Evolutionary conservation across 192 early-diverging fungal species (phyloP), one percentile per base, ranked within the genome.

Genomic region (Haplosporangium gracile): DNA sequence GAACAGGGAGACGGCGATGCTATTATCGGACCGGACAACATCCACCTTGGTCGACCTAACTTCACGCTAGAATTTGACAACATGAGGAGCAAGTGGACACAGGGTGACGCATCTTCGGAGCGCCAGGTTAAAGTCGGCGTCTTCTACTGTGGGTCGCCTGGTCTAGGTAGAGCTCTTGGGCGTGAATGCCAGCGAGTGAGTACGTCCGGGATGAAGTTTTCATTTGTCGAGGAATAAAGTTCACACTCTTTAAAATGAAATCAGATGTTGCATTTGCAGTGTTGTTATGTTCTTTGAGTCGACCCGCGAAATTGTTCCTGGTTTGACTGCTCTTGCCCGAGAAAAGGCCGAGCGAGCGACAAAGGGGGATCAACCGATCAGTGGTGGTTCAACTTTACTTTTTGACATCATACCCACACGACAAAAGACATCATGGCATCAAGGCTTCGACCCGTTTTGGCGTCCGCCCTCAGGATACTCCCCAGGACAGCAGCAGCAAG

Each of bases 111-210:
- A 77, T 74, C 51, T 81, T 87, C 65, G 72, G 82, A 0, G 49
- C 74, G 6, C 47, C 89, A 38, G 2, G 55, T 73, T 0, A 92
- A 94, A 51, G 91, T 97, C 7, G 96, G 96, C 29, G 95, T 97
- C 26, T 96, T 96, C 89, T 96, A 94, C 83, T 97, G 96, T 80
- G 96, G 96, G 16, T 95, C 95, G 13, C 90, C 89, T 69, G 88
- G 89, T 5, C 86, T 96, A 74, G 94, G 91, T 22, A 88, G 90
- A 38, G 87, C 79, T 34, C 75, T 97, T 39, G 88, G 84, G 68
- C 77, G 75, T 36, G 85, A 89, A 45, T 90, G 89, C 42, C n/a
- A 26, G 1, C 53, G 72, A 2, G 40, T 26, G 39, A 80, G 75
- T 26, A 70, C 22, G 26, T 70, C 79, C 4, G 51, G n/a, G 8